Percentiles rank a stretch among this genome's conserved stretches.
Evolutionary conservation across 75 land plant genomes (phyloP).

Genomic region (Adiantum capillusveneris): DNA sequence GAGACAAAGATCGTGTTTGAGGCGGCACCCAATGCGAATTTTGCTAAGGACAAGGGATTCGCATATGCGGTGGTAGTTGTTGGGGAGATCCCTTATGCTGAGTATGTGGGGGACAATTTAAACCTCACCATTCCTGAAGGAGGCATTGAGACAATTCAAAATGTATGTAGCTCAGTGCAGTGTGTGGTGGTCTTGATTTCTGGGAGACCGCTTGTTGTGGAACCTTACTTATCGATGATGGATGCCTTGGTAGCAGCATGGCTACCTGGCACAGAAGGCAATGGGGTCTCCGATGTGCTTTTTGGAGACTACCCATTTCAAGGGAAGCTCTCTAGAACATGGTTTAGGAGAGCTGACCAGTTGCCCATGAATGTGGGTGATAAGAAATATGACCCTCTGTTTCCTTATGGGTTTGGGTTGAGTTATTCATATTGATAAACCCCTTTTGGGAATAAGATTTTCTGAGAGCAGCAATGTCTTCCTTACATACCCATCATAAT

Average conservation of each 20-base stretch:
- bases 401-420: conserved; percentile 72
- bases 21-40: background rate
- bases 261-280: conserved; percentile 62
- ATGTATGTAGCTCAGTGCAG: conserved; percentile 49
- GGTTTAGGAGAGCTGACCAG: conserved; percentile 67
- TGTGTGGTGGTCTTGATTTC: conserved; percentile 64
- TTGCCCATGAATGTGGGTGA: conserved; percentile 83
- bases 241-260: conserved; percentile 61
- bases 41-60: background rate
- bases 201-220: conserved; percentile 73
- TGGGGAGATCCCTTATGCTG: conserved; percentile 47
- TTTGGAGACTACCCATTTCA: conserved; percentile 67
- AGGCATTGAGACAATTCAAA: conserved; percentile 41
- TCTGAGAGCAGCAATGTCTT: no score
- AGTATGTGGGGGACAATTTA: conserved; percentile 37
- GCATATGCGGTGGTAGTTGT: conserved; percentile 37
- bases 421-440: no score
- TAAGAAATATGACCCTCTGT: conserved; percentile 61
- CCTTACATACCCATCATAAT: no score
- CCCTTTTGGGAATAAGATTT: no score
- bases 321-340: conserved; percentile 61
- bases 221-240: conserved; percentile 36
- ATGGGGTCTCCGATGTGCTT: conserved; percentile 64
- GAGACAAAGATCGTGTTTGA: no score
- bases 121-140: conserved; percentile 61